A percentile compares a stretch with the other conserved stretches of the same genome.
These are phyloP conservation scores for Sequoiadendron giganteum DNA, from an alignment of 75 land plant species.

Conservation along the genomic window DNA sequence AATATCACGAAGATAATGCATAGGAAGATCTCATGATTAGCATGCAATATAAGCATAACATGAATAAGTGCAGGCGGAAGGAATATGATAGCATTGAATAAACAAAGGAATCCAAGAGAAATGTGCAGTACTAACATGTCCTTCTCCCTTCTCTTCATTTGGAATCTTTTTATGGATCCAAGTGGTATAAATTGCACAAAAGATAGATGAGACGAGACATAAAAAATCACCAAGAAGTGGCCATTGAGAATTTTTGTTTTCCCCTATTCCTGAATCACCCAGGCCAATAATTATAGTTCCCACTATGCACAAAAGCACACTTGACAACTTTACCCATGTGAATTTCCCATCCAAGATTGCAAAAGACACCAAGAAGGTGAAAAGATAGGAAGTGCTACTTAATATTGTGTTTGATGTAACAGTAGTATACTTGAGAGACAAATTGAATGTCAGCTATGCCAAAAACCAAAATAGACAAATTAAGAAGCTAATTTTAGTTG, in stretches of 20 bases:
- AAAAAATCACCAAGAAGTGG: conserved; percentile 78
- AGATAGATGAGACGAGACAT: conserved; percentile 66
- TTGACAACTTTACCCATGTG: conserved; percentile 75
- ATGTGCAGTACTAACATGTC: conserved; percentile 72
- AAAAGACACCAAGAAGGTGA: conserved; percentile 87
- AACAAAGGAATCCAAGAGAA: conserved; percentile 86
- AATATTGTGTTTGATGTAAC: conserved; percentile 96
- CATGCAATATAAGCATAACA: too few species aligned
- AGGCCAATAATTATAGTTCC: conserved; percentile 85
- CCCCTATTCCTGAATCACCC: conserved; percentile 48
- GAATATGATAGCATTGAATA: conserved; percentile 46
- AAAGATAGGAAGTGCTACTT: conserved; percentile 89
- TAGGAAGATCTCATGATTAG: too few species aligned
- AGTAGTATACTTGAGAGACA: conserved; percentile 90
- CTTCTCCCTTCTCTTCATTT: conserved; percentile 61
- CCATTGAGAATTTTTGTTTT: conserved; percentile 44
- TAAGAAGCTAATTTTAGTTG: conserved; percentile 71
- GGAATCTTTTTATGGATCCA: conserved; percentile 77
- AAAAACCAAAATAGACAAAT: conserved; percentile 95
- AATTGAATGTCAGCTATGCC: conserved; percentile 89
- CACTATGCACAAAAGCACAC: conserved; percentile 93
- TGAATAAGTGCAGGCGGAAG: conserved; percentile 49
- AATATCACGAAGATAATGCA: too few species aligned
- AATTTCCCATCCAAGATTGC: conserved; percentile 75
- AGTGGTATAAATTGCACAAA: conserved; percentile 84